Conservation (phyloP, 2,329 filamentous ascomycete species). For the Pyricularia sp. region DNA sequence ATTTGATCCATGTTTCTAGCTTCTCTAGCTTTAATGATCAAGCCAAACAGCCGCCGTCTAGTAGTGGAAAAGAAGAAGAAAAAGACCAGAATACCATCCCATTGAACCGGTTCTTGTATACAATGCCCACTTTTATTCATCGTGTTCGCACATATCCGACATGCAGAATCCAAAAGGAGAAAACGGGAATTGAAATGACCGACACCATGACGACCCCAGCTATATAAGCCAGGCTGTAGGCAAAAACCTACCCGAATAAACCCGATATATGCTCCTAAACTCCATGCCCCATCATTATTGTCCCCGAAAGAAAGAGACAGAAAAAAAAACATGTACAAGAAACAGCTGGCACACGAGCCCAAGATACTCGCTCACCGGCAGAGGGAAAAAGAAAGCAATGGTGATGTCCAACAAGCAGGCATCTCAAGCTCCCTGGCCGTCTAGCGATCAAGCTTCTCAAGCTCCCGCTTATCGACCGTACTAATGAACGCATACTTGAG, state of each 20-base stretch:
- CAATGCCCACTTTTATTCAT: background rate
- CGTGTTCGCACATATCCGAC: background rate
- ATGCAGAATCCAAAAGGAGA: background rate
- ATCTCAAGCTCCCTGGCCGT: background rate
- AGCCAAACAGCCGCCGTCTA: background rate
- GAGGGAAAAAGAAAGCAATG: background rate
- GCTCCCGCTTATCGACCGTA: constrained; percentile 56
- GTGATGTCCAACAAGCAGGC: background rate
- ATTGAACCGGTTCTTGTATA: background rate
- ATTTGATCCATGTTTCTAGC: background rate
- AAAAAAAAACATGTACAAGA: background rate
- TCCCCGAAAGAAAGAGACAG: background rate
- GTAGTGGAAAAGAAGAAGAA: background rate
- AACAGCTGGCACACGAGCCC: background rate
- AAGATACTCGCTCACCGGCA: background rate
- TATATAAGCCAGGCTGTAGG: background rate
- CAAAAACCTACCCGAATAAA: background rate
- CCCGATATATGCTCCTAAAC: background rate
- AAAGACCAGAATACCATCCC: background rate
- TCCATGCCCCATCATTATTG: background rate
- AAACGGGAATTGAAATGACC: background rate
- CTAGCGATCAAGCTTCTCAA: constrained; percentile 33
- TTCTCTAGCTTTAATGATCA: background rate
- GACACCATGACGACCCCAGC: background rate
- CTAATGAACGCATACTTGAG: constrained; percentile 71